Evolutionary conservation across 306 rosid species (phyloP), one percentile per base, ranked within the genome.

Genomic region (Citrullus colocynthis): DNA sequence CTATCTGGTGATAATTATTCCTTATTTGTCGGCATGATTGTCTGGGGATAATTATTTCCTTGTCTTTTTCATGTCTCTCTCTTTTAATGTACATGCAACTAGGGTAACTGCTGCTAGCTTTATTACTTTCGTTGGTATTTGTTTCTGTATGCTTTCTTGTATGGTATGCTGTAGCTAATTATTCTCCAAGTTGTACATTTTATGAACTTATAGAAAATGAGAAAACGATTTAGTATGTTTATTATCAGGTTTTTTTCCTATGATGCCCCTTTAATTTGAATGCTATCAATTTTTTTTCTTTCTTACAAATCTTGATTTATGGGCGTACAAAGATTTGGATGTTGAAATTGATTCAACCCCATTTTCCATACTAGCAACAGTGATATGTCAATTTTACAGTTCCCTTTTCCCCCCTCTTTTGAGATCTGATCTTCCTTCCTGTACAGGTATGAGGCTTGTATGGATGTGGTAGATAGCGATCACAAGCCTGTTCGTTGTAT

Each of bases 381-480:
- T 13, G 7, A 42, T 24, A 24, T 76, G 79, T 49, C 66, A 41
- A 64, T 34, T 0, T 52, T 39, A 21, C 49, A 9, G 17, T 36
- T 45, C 13, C n/a, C 18, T 41, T 7, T 24, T 39, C 6, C 3
- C 37, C 49, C 13, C 3, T 78, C n/a, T 56, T 61, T 42, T 71
- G 14, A 17, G 39, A 71, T 42, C 28, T 67, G 77, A 18, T 82
- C 36, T 80, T 75, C 76, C 71, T 71, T 77, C 41, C 83, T 82
- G 66, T 73, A 82, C 52, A 95, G 98, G 92, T 95, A 95, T 5
- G 96, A 95, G 71, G 98, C 96, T 62, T 90, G 96, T 87, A 92
- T 92, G 98, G 97, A 90, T 85, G 97, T 95, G 85, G 91, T 97
- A 4, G 97, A 92, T 85, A 95, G 98, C 78, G 98, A 95, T 83